Conservation (phyloP, 441 rosid genomes). For the Breynia disticha region DNA sequence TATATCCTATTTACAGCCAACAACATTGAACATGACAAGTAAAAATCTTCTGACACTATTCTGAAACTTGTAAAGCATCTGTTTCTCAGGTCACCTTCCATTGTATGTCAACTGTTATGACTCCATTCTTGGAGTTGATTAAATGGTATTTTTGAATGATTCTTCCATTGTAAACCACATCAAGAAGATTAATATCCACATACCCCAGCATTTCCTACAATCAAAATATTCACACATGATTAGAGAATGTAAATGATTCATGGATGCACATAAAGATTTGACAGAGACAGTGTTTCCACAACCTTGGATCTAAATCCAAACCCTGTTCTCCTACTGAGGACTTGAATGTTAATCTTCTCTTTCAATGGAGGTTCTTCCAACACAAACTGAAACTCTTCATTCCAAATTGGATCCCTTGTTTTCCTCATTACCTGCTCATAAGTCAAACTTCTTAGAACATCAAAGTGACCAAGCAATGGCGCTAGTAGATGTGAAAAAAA, state of each 20-base stretch:
- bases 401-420: conserved; percentile 29
- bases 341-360: conserved; percentile 29
- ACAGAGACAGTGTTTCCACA: not conserved
- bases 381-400: conserved; percentile 34
- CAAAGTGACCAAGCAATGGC: too few relatives aligned
- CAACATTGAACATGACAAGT: not conserved
- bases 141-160: conserved; percentile 22
- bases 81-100: conserved; percentile 25
- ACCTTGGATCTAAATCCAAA: conserved; percentile 21
- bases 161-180: conserved; percentile 21
- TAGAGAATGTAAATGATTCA: not conserved
- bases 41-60: not conserved
- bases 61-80: too few relatives aligned
- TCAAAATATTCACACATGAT: too few relatives aligned
- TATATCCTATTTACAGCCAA: not conserved
- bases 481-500: too few relatives aligned
- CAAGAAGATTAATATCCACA: conserved; percentile 14
- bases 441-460: not conserved
- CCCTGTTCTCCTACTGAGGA: conserved; percentile 23
- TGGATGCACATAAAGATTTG: not conserved
- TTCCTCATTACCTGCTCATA: conserved; percentile 18
- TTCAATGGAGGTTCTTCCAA: conserved; percentile 27
- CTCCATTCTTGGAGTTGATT: conserved; percentile 22
- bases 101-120: conserved; percentile 20
- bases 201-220: not conserved